Evolutionary conservation across 2,329 filamentous ascomycete species (phyloP).

Genomic region (Mycogone perniciosa): DNA sequence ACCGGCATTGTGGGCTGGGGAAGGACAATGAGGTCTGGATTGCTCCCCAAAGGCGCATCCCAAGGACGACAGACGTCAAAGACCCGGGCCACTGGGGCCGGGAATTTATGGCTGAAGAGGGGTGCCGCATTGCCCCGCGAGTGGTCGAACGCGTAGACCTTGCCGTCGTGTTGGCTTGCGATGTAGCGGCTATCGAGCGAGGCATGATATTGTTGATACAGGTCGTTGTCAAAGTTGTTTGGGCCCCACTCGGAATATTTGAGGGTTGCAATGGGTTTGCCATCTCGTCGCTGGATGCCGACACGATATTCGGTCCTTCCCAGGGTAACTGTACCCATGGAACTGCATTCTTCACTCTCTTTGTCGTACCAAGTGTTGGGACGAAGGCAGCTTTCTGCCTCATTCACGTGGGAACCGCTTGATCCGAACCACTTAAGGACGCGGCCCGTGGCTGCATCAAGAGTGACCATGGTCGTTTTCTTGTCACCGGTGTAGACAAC

Average conservation of each 20-base stretch:
- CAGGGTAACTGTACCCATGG: constrained; percentile 72
- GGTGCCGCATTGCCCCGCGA: constrained; percentile 47
- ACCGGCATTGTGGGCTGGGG: constrained; percentile 71
- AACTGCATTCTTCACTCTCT: constrained; percentile 68
- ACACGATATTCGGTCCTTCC: constrained; percentile 88
- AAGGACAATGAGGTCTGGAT: constrained; percentile 74
- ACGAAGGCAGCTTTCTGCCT: constrained; percentile 68
- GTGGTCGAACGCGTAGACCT: constrained; percentile 73
- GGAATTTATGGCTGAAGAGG: constrained; percentile 62
- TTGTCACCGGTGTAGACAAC: constrained; percentile 90
- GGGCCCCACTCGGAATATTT: constrained; percentile 92
- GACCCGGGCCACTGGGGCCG: constrained; percentile 75
- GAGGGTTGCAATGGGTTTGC: constrained; percentile 76
- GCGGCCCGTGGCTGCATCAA: constrained; percentile 79
- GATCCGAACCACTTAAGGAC: constrained; percentile 81
- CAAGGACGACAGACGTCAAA: constrained; percentile 80
- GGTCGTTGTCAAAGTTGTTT: constrained; percentile 83
- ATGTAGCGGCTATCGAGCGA: constrained; percentile 87
- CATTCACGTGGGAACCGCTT: constrained; percentile 58
- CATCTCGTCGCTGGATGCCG: constrained; percentile 69
- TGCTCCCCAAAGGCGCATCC: constrained; percentile 53
- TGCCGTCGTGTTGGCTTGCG: constrained; percentile 78
- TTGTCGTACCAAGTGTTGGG: constrained; percentile 61
- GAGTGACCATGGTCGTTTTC: constrained; percentile 79
- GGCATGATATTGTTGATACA: constrained; percentile 71